Base-by-base conservation (phyloP, 2,329 filamentous ascomycete genomes). In the Penicillium sp. region DNA sequence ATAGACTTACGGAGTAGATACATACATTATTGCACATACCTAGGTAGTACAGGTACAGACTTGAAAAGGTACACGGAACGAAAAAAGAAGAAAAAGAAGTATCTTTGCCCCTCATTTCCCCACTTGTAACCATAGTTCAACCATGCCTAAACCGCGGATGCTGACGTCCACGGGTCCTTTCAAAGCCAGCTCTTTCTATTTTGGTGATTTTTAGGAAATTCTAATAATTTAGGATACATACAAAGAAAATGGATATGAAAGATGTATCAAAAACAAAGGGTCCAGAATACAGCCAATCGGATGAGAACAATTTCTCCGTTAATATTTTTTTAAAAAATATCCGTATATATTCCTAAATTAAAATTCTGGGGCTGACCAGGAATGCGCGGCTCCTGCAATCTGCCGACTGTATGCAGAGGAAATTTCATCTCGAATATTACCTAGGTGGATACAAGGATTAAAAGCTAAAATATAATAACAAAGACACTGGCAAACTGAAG, bases 101-200 rank as follows among this genome's bases (percentile, higher is more conserved):
- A 46, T 51, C 16, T 44, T 41, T 50, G 38, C 39, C 49, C 49
- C 47, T 50, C 38, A 29, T 16, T 31, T 27, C 35, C 34, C 46
- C 34, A 32, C 29, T 25, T 6, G 5, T 23, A 29, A 7, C 46
- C 49, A 29, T 50, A 49, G 54, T 47, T 27, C 10, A 16, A 7
- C 18, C 9, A 34, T 21, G n/a, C 41, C 15, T 32, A 16, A 23
- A 32, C 58, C 53, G 35, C 46, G 57, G 56, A 32, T 47, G 51
- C 31, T 47, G 40, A 47, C 41, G 42, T 54, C 25, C 25, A 27
- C 25, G 25, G 25, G 25, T 25, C 25, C 40, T 39, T 31, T 18
- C 46, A 29, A 52, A 57, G 7, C 23, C 35, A 42, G 40, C 51
- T 57, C 49, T 46, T 48, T 45, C 31, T 46, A 32, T 45, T 29